Percentiles rank a stretch among this genome's conserved stretches.
Conservation (phyloP, 2,329 filamentous ascomycete species). For the Ustilaginoidea virens region DNA sequence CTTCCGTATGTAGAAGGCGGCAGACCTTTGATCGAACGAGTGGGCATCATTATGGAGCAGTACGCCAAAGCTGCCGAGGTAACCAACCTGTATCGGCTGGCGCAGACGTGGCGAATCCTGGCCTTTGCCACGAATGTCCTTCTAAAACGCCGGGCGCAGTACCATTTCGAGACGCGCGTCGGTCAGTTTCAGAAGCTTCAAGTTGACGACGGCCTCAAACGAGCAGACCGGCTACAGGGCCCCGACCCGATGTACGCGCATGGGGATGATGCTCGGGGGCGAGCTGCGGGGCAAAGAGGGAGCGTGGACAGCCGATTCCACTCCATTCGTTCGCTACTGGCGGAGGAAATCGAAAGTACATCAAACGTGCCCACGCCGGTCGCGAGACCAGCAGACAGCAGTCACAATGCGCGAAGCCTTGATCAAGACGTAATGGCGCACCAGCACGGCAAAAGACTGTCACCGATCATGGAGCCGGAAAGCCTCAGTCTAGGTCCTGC, state of each 20-base stretch:
- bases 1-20: constrained; percentile 26
- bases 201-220: constrained; percentile 13
- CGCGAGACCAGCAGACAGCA: constrained; percentile 32
- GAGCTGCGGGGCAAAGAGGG: constrained; percentile 12
- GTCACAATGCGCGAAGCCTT: constrained; percentile 6
- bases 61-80: constrained; percentile 43
- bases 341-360: constrained; percentile 44
- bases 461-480: constrained; percentile 33
- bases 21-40: constrained; percentile 27
- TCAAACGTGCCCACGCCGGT: constrained; percentile 47
- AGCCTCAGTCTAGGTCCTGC: constrained; percentile 35
- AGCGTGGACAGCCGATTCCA: constrained; percentile 17
- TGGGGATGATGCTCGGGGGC: constrained; percentile 23
- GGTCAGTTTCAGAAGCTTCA: constrained; percentile 21
- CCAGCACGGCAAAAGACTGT: constrained; percentile 23
- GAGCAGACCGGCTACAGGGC: constrained; percentile 11
- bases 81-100: constrained; percentile 40
- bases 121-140: constrained; percentile 40
- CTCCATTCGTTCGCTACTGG: constrained; percentile 28
- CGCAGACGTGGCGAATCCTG: constrained; percentile 49
- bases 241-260: constrained; percentile 14
- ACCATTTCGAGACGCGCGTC: constrained; percentile 37
- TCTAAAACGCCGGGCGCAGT: constrained; percentile 37
- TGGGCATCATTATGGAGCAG: constrained; percentile 35
- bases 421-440: constrained; percentile 12